These are phyloP conservation scores for Alternaria burnsii DNA, from an alignment of 2,329 filamentous ascomycete genomes.

Conservation along the genomic window DNA sequence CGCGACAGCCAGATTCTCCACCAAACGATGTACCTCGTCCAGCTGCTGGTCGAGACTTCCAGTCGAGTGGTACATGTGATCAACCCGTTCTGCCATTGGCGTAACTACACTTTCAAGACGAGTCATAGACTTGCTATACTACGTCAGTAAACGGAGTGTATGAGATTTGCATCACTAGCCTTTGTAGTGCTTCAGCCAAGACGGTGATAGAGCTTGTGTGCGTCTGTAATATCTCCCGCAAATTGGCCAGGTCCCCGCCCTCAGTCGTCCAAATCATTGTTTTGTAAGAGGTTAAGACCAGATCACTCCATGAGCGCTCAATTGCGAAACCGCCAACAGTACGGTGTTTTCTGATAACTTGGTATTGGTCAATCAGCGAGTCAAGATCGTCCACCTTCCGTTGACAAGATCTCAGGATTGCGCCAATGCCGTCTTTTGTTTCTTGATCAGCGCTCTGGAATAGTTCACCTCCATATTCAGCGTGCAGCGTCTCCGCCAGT, in stretches of 20 bases:
- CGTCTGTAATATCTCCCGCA: constrained; percentile 54
- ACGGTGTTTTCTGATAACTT: constrained; percentile 54
- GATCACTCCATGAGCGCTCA: constrained; percentile 56
- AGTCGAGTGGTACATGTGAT: constrained; percentile 36
- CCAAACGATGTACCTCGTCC: constrained; percentile 42
- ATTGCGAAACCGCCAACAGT: constrained; percentile 53
- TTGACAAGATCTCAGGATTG: constrained; percentile 52
- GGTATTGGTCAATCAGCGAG: constrained; percentile 56
- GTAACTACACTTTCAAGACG: constrained; percentile 40
- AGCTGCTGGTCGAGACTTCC: constrained; percentile 38
- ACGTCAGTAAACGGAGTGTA: constrained; percentile 18
- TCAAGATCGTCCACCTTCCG: constrained; percentile 55
- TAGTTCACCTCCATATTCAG: constrained; percentile 45
- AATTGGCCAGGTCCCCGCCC: constrained; percentile 51
- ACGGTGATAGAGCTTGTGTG: constrained; percentile 53
- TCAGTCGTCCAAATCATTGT: constrained; percentile 58
- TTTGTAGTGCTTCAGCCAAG: constrained; percentile 55
- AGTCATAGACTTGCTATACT: constrained; percentile 45
- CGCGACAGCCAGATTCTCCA: constrained; percentile 35
- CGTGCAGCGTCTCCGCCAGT: constrained; percentile 56
- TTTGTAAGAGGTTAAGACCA: constrained; percentile 54
- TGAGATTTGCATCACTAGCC: constrained; percentile 31
- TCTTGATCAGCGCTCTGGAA: constrained; percentile 47
- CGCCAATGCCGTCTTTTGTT: constrained; percentile 50
- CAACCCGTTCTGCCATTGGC: constrained; percentile 46